phyloP scores from a whole-genome alignment of 116 monocot genomes.

The Zostera marina region DNA sequence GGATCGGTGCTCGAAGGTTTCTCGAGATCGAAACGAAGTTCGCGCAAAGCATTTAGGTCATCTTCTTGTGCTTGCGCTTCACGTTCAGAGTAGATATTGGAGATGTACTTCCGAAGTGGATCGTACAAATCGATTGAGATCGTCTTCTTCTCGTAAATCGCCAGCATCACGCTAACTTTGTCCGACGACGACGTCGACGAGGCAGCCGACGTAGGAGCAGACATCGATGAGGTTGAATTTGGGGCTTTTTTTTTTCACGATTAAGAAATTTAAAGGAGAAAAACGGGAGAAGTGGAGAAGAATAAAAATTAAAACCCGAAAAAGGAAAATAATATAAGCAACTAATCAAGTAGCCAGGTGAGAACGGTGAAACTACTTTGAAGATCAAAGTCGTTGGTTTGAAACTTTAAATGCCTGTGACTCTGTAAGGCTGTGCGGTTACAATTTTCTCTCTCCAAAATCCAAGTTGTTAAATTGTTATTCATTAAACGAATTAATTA shows the following conservation, averaged over 20 bases:
- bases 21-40: slow-evolving; percentile 49
- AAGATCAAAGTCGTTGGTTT: too few relatives aligned
- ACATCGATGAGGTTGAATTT: not conserved
- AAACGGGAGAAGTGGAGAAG: too few relatives aligned
- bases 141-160: slow-evolving; percentile 94
- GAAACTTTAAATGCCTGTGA: too few relatives aligned
- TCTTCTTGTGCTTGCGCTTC: slow-evolving; percentile 70
- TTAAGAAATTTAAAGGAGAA: too few relatives aligned
- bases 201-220: not conserved
- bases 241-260: not conserved
- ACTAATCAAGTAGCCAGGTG: too few relatives aligned
- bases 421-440: too few relatives aligned
- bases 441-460: too few relatives aligned
- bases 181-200: not conserved
- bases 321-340: too few relatives aligned
- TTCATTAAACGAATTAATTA: too few relatives aligned
- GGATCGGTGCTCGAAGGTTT: slow-evolving; percentile 13
- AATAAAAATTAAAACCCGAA: too few relatives aligned
- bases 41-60: slow-evolving; percentile 50
- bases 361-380: too few relatives aligned
- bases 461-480: too few relatives aligned
- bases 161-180: slow-evolving; percentile 21
- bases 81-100: slow-evolving; percentile 71
- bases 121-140: slow-evolving; percentile 55
- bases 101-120: slow-evolving; percentile 62